Evolutionary conservation across 345 rosid genomes (phyloP).

Genomic region (Mangifera indica): DNA sequence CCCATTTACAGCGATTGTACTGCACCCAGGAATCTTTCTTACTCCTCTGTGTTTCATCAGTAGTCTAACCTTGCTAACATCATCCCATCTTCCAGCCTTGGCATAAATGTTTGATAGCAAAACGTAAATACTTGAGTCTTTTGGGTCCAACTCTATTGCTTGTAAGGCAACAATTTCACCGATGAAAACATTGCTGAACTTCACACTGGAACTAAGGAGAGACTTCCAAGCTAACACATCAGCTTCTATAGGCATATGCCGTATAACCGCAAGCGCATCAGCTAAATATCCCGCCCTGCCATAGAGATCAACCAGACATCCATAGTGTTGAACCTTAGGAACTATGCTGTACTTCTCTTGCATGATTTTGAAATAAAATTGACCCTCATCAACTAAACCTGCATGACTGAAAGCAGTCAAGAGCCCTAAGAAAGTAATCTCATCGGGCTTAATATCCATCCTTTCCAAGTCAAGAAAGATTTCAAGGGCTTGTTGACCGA

Average conservation of each 20-base stretch:
- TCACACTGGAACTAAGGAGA: conserved; percentile 25
- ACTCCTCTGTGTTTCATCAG: conserved; percentile 23
- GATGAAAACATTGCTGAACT: conserved; percentile 18
- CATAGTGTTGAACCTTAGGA: conserved; percentile 30
- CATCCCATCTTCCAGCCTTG: conserved; percentile 17
- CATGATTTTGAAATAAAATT: conserved; percentile 24
- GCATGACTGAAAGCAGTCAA: conserved; percentile 28
- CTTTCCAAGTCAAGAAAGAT: conserved; percentile 24
- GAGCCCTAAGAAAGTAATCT: conserved; percentile 29
- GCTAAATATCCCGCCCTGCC: conserved; percentile 29
- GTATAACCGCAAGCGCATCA: conserved; percentile 25
- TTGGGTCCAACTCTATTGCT: conserved; percentile 17
- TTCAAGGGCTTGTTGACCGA: conserved; percentile 26
- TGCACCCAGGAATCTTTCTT: conserved; percentile 30
- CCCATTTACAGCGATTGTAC: conserved; percentile 23
- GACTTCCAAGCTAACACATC: conserved; percentile 29
- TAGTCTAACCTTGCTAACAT: conserved; percentile 25
- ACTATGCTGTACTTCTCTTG: conserved; percentile 10
- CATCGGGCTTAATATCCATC: conserved; percentile 24
- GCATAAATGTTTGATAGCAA: conserved; percentile 26
- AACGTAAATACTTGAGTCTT: conserved; percentile 27
- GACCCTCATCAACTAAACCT: conserved; percentile 29
- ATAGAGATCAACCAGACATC: conserved; percentile 29
- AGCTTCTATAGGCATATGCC: conserved; percentile 14
- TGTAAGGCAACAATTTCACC: conserved; percentile 20